A percentile compares a stretch with the other conserved stretches of the same genome.
phyloP scores from a whole-genome alignment of 2,329 filamentous ascomycete genomes.

The Microdochium bolleyi region DNA sequence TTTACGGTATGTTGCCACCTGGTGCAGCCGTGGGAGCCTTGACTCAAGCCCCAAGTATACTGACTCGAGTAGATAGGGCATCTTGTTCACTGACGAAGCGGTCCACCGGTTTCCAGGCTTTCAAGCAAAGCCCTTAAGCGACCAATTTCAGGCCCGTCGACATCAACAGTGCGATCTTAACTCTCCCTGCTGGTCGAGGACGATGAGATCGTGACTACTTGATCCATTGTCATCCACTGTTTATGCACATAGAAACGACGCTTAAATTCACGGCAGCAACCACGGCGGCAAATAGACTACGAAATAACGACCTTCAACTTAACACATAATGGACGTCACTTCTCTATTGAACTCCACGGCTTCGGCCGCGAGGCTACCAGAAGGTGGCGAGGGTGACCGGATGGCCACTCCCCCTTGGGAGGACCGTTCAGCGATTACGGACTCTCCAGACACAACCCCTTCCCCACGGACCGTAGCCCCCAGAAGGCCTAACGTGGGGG shows the following conservation, averaged over 20 bases:
- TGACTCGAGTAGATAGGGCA: too few relatives aligned
- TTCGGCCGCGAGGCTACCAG: constrained; percentile 12
- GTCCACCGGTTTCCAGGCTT: not conserved
- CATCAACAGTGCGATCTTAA: too few relatives aligned
- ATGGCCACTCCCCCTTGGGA: constrained; percentile 14
- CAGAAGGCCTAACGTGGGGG: constrained; percentile 18
- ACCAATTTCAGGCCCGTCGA: too few relatives aligned
- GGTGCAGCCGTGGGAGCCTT: too few relatives aligned
- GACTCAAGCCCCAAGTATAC: too few relatives aligned
- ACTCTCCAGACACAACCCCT: constrained; percentile 18
- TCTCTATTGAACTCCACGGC: constrained; percentile 29
- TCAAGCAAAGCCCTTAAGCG: not conserved
- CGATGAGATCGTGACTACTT: too few relatives aligned
- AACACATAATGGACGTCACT: constrained; percentile 29
- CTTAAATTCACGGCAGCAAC: not conserved
- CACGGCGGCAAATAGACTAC: not conserved
- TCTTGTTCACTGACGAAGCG: too few relatives aligned
- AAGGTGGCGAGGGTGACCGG: constrained; percentile 8
- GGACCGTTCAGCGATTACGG: constrained; percentile 11
- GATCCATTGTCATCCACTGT: too few relatives aligned
- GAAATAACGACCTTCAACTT: constrained; percentile 1
- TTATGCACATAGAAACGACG: too few relatives aligned
- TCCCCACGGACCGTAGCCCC: constrained; percentile 11
- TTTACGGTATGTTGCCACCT: not conserved
- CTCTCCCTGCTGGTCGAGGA: too few relatives aligned